Base-by-base conservation (phyloP, 352 stramenopile genomes). In the Thalassiosira livingstoniorum region DNA sequence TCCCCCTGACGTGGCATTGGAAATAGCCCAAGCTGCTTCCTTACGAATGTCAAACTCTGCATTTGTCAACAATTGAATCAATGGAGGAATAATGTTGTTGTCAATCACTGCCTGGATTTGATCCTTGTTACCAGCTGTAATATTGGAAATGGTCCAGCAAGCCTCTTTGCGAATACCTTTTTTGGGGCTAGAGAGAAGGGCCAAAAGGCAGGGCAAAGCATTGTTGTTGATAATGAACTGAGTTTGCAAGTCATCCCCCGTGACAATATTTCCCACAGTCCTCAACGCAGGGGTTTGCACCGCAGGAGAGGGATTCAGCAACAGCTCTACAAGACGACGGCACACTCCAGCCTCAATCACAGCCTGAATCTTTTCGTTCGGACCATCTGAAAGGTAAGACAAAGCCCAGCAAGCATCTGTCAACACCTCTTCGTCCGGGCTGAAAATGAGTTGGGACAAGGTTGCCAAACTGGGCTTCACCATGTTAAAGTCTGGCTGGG, bases 131-230 rank as follows among this genome's bases (percentile, higher is more conserved):
- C 98, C 98, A 3, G 97, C 98, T 31, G 97, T 99, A 87, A 99
- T 99, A 91, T 99, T 99, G 27, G 97, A 99, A 72, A 99, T 97
- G 32, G 97, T 99, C 98, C 98, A 99, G 92, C 97, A 99, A 1
- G 97, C 97, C 88, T 99, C 98, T 89, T 99, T 99, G 72, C 97
- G 94, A 83, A 99, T 99, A 2, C 96, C 96, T 89, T 99, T 99
- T 93, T 99, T 99, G 3, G 95, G 95, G 77, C 95, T 95, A 2
- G 88, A 91, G 5, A 99, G 90, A 51, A 99, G 93, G 10, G 96
- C 94, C 58, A 98, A 94, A 53, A 99, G 89, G 80, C 96, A 99
- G n/a, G 96, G 93, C 31, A 99, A 91, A 15, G 97, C 96, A 82
- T 98, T 97, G 79, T 98, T 93, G 90, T 99, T 98, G 80, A 99